phyloP scores from a whole-genome alignment of 192 early-diverging fungal genomes.

The Coemansia sp. region DNA sequence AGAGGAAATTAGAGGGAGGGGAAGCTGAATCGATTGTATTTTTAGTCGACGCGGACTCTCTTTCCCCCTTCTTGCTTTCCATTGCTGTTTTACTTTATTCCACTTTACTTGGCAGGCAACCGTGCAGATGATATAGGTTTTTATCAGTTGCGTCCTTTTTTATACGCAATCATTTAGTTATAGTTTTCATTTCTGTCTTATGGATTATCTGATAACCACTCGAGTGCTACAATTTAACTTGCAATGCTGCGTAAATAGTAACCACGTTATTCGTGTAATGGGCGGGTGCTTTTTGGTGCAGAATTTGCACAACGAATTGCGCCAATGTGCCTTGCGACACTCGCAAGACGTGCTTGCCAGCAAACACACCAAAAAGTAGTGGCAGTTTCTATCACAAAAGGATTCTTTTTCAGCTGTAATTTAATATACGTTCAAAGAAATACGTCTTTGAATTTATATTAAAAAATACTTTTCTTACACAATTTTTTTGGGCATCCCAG shows the following conservation, averaged over 20 bases:
- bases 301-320: no score
- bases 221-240: no score
- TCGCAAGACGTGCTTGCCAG: no score
- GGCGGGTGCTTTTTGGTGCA: no score
- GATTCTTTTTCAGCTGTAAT: background rate
- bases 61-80: conserved; percentile 1
- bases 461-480: background rate
- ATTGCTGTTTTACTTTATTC: conserved; percentile 1
- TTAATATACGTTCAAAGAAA: background rate
- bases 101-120: background rate
- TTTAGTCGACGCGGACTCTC: conserved; percentile 4
- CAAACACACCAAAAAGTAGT: no score
- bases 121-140: background rate
- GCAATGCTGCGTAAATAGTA: no score
- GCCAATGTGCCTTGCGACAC: no score
- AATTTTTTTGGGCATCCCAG: no score
- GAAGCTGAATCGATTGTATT: conserved; percentile 4
- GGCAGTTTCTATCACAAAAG: no score
- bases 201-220: background rate
- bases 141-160: conserved; percentile 5
- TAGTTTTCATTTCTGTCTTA: background rate
- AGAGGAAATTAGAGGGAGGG: background rate
- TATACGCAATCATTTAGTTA: background rate
- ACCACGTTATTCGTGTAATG: no score
- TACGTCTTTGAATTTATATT: background rate